These are phyloP conservation scores for Ramalina intermedia DNA, from an alignment of 495 filamentous ascomycete species.

Conservation along the genomic window DNA sequence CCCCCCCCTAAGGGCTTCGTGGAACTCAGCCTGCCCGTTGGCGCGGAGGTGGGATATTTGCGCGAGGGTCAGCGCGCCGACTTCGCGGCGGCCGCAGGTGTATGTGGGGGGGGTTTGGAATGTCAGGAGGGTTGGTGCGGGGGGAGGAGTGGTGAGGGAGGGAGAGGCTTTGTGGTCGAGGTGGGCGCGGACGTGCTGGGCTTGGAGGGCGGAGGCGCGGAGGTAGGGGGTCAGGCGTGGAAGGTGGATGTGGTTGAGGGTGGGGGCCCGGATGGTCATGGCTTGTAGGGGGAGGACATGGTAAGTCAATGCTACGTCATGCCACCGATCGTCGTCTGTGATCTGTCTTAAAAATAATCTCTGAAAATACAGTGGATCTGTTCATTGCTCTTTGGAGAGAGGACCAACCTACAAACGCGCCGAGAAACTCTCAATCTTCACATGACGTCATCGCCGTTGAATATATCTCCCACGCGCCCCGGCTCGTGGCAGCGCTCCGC, in stretches of 20 bases:
- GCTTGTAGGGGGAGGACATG: neutral
- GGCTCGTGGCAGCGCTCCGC: too few relatives aligned
- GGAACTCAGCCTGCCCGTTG: slow-evolving; percentile 41
- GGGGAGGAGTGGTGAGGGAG: slow-evolving; percentile 30
- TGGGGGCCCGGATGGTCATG: neutral
- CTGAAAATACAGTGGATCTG: too few relatives aligned
- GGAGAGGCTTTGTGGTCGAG: slow-evolving; percentile 21
- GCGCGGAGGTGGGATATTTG: slow-evolving; percentile 26
- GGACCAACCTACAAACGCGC: too few relatives aligned
- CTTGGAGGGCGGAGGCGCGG: slow-evolving; percentile 33
- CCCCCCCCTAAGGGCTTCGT: slow-evolving; percentile 65
- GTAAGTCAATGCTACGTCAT: neutral
- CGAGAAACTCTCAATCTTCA: too few relatives aligned
- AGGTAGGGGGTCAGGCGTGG: slow-evolving; percentile 39
- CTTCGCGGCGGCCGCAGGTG: slow-evolving; percentile 78
- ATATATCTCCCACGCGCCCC: too few relatives aligned
- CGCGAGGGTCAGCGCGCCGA: slow-evolving; percentile 35
- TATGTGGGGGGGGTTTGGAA: slow-evolving; percentile 77
- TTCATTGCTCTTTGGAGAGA: too few relatives aligned
- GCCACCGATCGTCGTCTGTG: too few relatives aligned
- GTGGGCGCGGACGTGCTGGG: slow-evolving; percentile 31
- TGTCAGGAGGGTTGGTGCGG: slow-evolving; percentile 58
- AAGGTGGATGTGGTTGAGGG: slow-evolving; percentile 61
- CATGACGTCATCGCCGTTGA: too few relatives aligned
- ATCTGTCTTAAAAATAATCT: too few relatives aligned